Evolutionary conservation across 1,139 yeast species (phyloP), one percentile per base, ranked within the genome.

Genomic region (Diutina sp.): DNA sequence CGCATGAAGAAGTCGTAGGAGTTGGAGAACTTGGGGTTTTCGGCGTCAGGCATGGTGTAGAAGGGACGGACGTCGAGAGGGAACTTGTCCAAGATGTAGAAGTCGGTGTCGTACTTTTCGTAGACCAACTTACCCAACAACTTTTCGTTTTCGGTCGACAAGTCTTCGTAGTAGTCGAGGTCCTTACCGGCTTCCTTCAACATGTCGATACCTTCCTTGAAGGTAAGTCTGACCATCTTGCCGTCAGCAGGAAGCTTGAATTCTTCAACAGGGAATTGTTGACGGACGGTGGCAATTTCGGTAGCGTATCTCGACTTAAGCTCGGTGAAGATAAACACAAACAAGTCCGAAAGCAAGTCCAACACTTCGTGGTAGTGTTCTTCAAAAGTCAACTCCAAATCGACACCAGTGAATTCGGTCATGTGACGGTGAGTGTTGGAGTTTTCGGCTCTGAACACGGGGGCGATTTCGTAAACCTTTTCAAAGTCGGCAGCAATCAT

Each of bases 1-100:
- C 99, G 87, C 98, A 93, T 93, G 79, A 95, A 95, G 84, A 95
- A 93, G 77, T 93, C 99, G 70, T 91, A 87, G 21, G 95, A 87
- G 82, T 93, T 93, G 63, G 97, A 90, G 76, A 90, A 90, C 66
- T 85, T 80, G 62, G 96, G 83, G 74, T 95, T 90, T 67, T 84
- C 87, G 18, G 98, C 80, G 70, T 91, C 97, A 60, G 99, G 98
- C 99, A 95, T 93, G 58, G 99, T 93, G 81, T 93, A 93, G 82
- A 93, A 93, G 59, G 99, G 99, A 77, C 99, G 87, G 58, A 90
- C 82, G 38, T 89, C 95, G 67, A 90, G 78, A 66, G 99, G 99
- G 87, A 95, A 93, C 72, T 93, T 93, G 79, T 93, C 99, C 73
- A 93, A 83, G 67, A 93, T 90, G 77, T 91, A 93, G 80, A 93